Evolutionary conservation across 1,284 basidiomycete species (phyloP).

Genomic region (Ceratobasidium sp.): DNA sequence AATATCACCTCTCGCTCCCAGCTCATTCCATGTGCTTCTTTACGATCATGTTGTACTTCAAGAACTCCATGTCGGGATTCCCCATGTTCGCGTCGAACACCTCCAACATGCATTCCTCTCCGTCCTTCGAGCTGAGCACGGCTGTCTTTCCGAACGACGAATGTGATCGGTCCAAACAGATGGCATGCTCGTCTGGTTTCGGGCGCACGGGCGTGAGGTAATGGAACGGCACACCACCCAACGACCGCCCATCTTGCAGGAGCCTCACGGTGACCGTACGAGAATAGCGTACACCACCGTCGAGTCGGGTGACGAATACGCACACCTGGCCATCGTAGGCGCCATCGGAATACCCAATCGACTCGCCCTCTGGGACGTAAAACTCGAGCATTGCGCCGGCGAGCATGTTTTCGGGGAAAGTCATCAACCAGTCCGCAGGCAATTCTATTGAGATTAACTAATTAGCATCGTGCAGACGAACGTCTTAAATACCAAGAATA

Average conservation of each 20-base stretch:
- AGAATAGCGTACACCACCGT: conserved; percentile 22
- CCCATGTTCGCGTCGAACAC: conserved; percentile 41
- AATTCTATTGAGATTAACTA: conserved; percentile 42
- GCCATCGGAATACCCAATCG: conserved; percentile 28
- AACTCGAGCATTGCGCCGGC: conserved; percentile 43
- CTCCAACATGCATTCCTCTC: conserved; percentile 39
- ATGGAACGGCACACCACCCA: conserved; percentile 38
- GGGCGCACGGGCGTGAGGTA: conserved; percentile 32
- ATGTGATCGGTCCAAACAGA: conserved; percentile 37
- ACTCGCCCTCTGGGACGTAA: conserved; percentile 38
- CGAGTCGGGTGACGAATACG: conserved; percentile 38
- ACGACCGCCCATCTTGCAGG: conserved; percentile 6
- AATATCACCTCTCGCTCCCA: not conserved
- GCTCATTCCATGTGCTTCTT: conserved; percentile 20
- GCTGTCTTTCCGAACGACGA: conserved; percentile 36
- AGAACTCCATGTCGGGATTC: conserved; percentile 42
- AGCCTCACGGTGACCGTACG: conserved; percentile 40
- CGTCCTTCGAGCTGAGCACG: conserved; percentile 32
- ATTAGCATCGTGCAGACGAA: not conserved
- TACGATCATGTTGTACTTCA: conserved; percentile 30
- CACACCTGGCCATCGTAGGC: conserved; percentile 22
- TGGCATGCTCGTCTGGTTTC: conserved; percentile 27
- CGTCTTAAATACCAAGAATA: not conserved
- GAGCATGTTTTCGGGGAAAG: conserved; percentile 36
- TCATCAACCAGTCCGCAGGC: conserved; percentile 58